phyloP scores from a whole-genome alignment of 78 protist genomes.

The Tieghemostelium lacteum region DNA sequence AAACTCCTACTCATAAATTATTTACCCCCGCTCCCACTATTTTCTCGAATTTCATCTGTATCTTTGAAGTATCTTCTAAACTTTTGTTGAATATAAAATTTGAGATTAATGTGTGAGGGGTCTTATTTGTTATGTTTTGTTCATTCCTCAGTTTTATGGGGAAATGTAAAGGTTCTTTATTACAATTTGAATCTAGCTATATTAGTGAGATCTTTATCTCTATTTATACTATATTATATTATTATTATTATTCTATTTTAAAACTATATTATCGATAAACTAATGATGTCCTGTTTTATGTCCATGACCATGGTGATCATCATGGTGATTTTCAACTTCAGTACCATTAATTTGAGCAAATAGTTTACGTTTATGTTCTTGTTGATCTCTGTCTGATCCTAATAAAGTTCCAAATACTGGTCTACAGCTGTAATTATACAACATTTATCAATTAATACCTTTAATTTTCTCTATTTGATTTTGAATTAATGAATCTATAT shows the following conservation, averaged over 20 bases:
- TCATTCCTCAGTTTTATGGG: too few relatives aligned
- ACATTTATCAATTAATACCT: not conserved
- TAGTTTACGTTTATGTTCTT: constrained; percentile 3
- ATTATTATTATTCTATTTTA: not conserved
- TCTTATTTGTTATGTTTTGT: too few relatives aligned
- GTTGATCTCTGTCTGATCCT: constrained; percentile 17
- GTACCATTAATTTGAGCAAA: not conserved
- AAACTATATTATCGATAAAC: not conserved
- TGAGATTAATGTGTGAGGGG: too few relatives aligned
- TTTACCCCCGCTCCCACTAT: too few relatives aligned
- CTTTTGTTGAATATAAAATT: too few relatives aligned
- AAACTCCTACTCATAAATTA: too few relatives aligned
- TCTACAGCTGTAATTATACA: constrained; percentile 4
- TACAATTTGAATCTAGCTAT: too few relatives aligned
- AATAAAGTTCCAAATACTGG: constrained; percentile 13
- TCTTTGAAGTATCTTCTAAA: too few relatives aligned
- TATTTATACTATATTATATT: not conserved
- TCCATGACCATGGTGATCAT: not conserved
- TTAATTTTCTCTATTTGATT: not conserved
- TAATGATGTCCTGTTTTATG: constrained; percentile 23
- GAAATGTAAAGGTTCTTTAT: too few relatives aligned
- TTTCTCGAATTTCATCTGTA: too few relatives aligned
- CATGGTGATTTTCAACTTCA: constrained; percentile 6
- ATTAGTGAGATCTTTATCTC: too few relatives aligned
- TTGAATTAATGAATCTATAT: not conserved